Base-by-base conservation (phyloP, 441 rosid species). In the Viola pubescens region DNA sequence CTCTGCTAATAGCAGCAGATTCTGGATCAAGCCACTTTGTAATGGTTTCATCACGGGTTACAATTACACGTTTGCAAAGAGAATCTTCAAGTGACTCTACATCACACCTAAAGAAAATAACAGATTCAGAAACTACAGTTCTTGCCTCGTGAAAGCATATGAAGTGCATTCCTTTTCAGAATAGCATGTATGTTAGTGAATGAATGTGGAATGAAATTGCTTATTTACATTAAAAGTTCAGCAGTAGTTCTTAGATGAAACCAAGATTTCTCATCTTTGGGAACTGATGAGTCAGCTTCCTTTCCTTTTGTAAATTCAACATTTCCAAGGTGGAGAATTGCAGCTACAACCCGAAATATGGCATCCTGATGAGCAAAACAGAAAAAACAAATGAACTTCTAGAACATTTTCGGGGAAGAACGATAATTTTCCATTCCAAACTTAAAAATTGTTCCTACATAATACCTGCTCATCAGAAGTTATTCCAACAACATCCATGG, bases 1-100 rank as follows among this genome's bases (percentile, higher is more conserved):
- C 98, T 82, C 98, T 81, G 64, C 91, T 88, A 58, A 78, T 73
- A 60, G 70, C 91, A 39, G 98, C 98, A 78, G 94, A 77, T 64
- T 79, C 88, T 44, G 97, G 97, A 77, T 92, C 97, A 73, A 92
- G 80, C 77, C 88, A 86, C 79, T 92, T 92, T 56, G 98, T 86
- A 69, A 92, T 92, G 65, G 92, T 89, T 77, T 92, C 98, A 78
- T 87, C 98, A 40, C 96, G 96, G 59, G 98, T 92, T 67, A 87
- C 97, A 73, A 92, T 92, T 58, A 87, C 90, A 61, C 94, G 98
- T 68, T 92, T 81, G 79, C 98, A 92, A 14, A 92, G 85, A 68
- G 96, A 89, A 77, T 89, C 94, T 81, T 92, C 98, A 3, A 92
- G 79, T 39, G 88, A 87, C 77, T 82, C 84, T 54, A 56, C 73